Conservation (phyloP, 208 protist genomes). For the Giardia muris region DNA sequence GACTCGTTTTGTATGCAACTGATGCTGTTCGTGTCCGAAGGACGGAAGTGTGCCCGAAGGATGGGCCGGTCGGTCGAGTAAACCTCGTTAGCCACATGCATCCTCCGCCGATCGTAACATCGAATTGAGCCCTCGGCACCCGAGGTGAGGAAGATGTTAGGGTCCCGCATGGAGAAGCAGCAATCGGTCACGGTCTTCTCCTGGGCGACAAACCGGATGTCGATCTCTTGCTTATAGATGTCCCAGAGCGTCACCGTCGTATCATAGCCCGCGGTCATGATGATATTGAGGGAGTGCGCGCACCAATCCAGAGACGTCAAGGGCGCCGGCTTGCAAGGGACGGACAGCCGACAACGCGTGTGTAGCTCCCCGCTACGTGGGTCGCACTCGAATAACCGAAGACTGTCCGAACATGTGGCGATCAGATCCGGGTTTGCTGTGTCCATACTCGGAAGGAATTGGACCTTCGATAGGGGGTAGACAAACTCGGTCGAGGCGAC, state of each 20-base stretch:
- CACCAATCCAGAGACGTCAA: neutral
- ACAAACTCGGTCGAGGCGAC: neutral
- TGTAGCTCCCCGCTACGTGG: neutral
- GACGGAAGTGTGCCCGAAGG: neutral
- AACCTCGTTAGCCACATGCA: neutral
- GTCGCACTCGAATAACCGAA: neutral
- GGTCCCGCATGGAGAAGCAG: neutral
- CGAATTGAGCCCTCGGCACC: neutral
- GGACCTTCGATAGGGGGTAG: neutral
- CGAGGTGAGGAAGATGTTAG: neutral
- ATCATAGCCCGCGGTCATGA: neutral
- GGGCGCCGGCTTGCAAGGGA: neutral
- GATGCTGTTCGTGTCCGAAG: neutral
- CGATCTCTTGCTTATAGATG: neutral
- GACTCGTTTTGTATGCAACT: neutral
- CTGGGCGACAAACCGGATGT: neutral
- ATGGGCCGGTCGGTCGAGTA: neutral
- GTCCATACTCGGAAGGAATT: neutral
- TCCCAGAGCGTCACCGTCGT: neutral
- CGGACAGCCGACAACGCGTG: neutral
- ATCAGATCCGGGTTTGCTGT: neutral
- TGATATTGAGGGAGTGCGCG: neutral
- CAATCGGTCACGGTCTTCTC: neutral
- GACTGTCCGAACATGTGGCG: neutral
- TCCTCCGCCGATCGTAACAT: neutral